These are phyloP conservation scores for Chlorella sp. DNA, from an alignment of 139 green algal genomes.

Conservation along the genomic window DNA sequence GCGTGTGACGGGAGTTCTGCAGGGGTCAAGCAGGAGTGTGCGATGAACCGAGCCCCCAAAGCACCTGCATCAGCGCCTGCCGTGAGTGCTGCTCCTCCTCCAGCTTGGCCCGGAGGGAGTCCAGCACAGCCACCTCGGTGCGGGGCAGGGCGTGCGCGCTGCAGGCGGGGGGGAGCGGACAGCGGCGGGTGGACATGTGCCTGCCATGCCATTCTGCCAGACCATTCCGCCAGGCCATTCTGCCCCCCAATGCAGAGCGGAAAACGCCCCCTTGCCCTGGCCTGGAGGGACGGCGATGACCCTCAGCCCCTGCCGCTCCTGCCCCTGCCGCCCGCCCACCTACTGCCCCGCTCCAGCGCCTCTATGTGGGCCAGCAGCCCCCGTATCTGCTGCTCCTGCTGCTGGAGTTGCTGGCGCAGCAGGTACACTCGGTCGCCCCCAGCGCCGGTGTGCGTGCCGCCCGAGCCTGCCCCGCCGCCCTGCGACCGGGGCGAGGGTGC, in stretches of 20 bases:
- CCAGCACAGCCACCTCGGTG: slow-evolving; percentile 5
- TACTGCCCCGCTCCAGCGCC: neutral
- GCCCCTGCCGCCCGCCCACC: neutral
- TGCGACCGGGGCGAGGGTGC: too few relatives aligned
- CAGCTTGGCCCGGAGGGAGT: slow-evolving; percentile 4
- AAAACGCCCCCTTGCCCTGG: too few relatives aligned
- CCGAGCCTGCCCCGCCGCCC: too few relatives aligned
- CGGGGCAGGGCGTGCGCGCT: neutral
- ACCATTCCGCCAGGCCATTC: neutral
- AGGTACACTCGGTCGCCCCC: neutral
- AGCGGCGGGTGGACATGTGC: neutral
- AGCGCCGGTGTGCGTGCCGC: neutral
- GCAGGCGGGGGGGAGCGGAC: neutral
- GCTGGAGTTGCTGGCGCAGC: neutral
- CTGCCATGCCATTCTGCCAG: neutral
- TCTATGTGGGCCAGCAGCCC: neutral
- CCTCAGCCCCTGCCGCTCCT: neutral
- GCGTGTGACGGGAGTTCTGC: too few relatives aligned
- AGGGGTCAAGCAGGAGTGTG: too few relatives aligned
- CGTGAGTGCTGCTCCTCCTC: neutral
- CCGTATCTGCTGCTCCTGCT: neutral
- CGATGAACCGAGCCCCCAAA: too few relatives aligned
- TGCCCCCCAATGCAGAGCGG: neutral
- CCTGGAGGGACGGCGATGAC: neutral
- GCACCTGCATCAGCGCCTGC: neutral